Evolutionary conservation across 768 basidiomycete genomes (phyloP), one percentile per base, ranked within the genome.

Genomic region (Coprinopsis sp.): DNA sequence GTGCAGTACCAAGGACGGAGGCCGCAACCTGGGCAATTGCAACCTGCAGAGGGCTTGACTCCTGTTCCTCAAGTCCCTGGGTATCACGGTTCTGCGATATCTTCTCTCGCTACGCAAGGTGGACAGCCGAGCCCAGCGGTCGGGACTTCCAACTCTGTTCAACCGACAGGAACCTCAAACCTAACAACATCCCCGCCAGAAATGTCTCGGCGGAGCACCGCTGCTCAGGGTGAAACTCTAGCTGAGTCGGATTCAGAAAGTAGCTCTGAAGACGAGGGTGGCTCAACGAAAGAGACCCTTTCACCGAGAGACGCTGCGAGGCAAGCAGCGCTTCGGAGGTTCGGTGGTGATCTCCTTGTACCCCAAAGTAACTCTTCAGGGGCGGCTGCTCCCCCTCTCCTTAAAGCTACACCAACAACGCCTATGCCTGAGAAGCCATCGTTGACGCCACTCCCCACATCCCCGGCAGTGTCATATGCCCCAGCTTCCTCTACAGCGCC

Each of bases 61-160:
- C 72, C 71, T 3, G 64, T 77, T 4, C 84, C 82, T 1, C 72
- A 70, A 24, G 82, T 79, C 51, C 55, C 69, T 48, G 84, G 85
- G 11, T 85, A 87, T 53, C n/a, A n/a, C n/a, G n/a, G n/a, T n/a
- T n/a, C n/a, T n/a, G n/a, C n/a, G n/a, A n/a, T n/a, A n/a, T n/a
- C n/a, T n/a, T n/a, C n/a, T n/a, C n/a, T n/a, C n/a, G n/a, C n/a
- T n/a, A n/a, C n/a, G n/a, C n/a, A n/a, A n/a, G n/a, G n/a, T n/a
- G n/a, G n/a, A n/a, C n/a, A n/a, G n/a, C n/a, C n/a, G n/a, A n/a
- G n/a, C n/a, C n/a, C n/a, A n/a, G n/a, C n/a, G n/a, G n/a, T n/a
- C n/a, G n/a, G n/a, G n/a, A n/a, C n/a, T n/a, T n/a, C n/a, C n/a
- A n/a, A n/a, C n/a, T n/a, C n/a, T n/a, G n/a, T n/a, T n/a, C n/a